phyloP scores from a whole-genome alignment of 2,329 filamentous ascomycete genomes.

The Penicillium brevicompactum region DNA sequence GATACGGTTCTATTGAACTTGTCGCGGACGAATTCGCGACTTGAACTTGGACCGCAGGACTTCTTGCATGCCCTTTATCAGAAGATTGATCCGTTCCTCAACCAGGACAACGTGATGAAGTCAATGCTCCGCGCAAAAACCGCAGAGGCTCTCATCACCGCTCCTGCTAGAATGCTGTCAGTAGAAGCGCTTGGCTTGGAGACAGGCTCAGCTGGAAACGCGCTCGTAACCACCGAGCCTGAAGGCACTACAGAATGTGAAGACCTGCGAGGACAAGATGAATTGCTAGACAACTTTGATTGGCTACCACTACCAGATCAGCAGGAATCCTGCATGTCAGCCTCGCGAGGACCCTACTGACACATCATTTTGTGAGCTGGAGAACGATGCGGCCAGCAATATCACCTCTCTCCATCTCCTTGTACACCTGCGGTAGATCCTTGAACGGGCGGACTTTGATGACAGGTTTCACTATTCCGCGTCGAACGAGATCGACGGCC shows the following conservation, averaged over 20 bases:
- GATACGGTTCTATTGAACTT: conserved; percentile 29
- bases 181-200: neutral
- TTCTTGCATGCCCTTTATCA: conserved; percentile 34
- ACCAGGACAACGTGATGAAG: conserved; percentile 28
- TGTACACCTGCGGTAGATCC: conserved; percentile 46
- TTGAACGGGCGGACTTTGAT: conserved; percentile 45
- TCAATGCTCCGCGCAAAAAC: conserved; percentile 32
- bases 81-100: conserved; percentile 31
- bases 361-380: conserved; percentile 34
- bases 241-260: neutral
- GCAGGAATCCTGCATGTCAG: neutral
- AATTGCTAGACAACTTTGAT: neutral
- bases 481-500: conserved; percentile 47
- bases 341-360: neutral
- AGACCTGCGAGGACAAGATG: neutral
- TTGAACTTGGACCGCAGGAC: conserved; percentile 30
- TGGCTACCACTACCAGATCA: neutral
- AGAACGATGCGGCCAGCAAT: conserved; percentile 48
- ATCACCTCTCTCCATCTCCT: conserved; percentile 49
- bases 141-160: conserved; percentile 28
- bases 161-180: conserved; percentile 24
- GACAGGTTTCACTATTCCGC: conserved; percentile 46
- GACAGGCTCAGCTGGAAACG: neutral
- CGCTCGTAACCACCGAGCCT: no score
- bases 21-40: neutral